Conservation (phyloP, 1,284 basidiomycete species). For the Schizophyllum amplum region DNA sequence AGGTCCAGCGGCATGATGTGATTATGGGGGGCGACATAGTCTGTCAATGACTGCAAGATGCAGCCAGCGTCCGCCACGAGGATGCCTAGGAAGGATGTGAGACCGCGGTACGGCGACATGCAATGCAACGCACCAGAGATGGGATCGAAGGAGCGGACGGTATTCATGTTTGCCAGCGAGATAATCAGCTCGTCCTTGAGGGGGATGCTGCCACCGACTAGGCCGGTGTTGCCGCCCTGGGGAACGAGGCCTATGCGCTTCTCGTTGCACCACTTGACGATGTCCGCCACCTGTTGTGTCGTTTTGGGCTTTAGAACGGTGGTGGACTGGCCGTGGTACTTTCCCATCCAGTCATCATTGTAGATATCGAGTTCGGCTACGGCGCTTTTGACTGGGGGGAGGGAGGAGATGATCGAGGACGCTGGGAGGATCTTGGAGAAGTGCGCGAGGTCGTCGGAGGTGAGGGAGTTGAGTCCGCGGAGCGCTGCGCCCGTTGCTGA, state of each 20-base stretch:
- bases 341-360: constrained; percentile 98
- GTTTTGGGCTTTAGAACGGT: constrained; percentile 88
- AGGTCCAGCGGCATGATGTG: constrained; percentile 98
- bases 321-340: constrained; percentile 79
- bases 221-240: constrained; percentile 97
- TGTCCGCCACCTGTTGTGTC: constrained; percentile 81
- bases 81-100: constrained; percentile 40
- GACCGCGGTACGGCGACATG: constrained; percentile 9
- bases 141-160: constrained; percentile 87
- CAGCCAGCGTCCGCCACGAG: constrained; percentile 86
- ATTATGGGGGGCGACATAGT: constrained; percentile 80
- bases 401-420: constrained; percentile 57
- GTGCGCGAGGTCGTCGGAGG: constrained; percentile 50
- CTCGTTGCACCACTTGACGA: constrained; percentile 80
- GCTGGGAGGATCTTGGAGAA: constrained; percentile 54
- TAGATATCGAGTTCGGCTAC: constrained; percentile 70
- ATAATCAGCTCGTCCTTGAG: constrained; percentile 86
- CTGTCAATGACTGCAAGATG: constrained; percentile 86
- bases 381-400: constrained; percentile 38
- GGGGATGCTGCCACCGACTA: constrained; percentile 96
- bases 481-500: too few relatives aligned
- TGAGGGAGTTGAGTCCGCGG: constrained; percentile 35
- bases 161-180: constrained; percentile 76
- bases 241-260: constrained; percentile 84
- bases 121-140: constrained; percentile 60